Percentiles rank a stretch among this genome's conserved stretches.
Conservation (phyloP, 257 asterid genomes). For the Rubia yunnanensis region DNA sequence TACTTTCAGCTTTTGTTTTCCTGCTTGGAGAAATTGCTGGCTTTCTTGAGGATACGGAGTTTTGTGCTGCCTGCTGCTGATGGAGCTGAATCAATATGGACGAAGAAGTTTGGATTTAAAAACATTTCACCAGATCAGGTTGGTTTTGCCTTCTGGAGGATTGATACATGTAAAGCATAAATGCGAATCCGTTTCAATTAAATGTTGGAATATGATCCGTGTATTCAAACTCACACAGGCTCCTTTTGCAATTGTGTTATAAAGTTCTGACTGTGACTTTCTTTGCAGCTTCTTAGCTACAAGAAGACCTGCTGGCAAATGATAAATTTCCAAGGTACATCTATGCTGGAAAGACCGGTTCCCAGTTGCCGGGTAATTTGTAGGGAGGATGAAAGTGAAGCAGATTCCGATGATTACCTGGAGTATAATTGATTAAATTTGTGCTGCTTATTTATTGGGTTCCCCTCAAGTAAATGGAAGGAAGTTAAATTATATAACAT, state of each 20-base stretch:
- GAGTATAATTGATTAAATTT: slow-evolving; percentile 14
- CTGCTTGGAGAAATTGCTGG: slow-evolving; percentile 67
- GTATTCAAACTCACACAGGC: neutral
- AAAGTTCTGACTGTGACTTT: neutral
- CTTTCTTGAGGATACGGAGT: slow-evolving; percentile 53
- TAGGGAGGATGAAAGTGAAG: slow-evolving; percentile 41
- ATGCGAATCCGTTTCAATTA: neutral
- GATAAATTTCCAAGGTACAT: slow-evolving; percentile 75
- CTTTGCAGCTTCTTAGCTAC: slow-evolving; percentile 61
- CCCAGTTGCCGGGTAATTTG: slow-evolving; percentile 52
- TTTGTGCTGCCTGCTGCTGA: slow-evolving; percentile 89
- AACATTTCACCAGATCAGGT: slow-evolving; percentile 69
- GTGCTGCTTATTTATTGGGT: neutral
- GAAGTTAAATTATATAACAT: neutral
- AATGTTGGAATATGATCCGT: neutral
- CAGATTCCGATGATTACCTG: slow-evolving; percentile 25
- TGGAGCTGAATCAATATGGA: slow-evolving; percentile 89
- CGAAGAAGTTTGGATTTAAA: slow-evolving; percentile 70
- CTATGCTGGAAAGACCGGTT: slow-evolving; percentile 73
- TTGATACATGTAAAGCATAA: neutral
- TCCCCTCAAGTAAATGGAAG: neutral
- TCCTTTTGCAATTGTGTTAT: neutral
- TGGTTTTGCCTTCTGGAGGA: neutral
- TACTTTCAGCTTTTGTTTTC: slow-evolving; percentile 74
- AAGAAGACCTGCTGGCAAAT: slow-evolving; percentile 83